Evolutionary conservation across 1,284 basidiomycete species (phyloP), one percentile per base, ranked within the genome.

Genomic region (Microbotryomycetes sp.): DNA sequence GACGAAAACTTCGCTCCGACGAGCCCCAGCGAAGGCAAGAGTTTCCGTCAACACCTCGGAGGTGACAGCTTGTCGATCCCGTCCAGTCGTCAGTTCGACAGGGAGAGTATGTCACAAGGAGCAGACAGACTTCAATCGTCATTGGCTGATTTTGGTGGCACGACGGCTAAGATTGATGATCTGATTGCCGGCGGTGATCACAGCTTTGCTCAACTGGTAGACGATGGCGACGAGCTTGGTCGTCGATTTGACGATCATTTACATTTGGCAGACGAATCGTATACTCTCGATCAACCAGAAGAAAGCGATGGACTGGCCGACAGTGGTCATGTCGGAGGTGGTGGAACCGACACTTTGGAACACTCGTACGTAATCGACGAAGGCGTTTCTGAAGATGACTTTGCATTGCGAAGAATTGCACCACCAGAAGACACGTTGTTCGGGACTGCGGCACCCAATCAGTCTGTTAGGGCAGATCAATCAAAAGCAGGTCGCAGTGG

Each of bases 61-160:
- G 25, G 14, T 46, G n/a, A n/a, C n/a, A n/a, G n/a, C n/a, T n/a
- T n/a, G n/a, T 49, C 46, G 29, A 48, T 59, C 52, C 36, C 25
- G 16, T 14, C 49, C 6, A 32, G 19, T 14, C 15, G 23, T 15
- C 5, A 16, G n/a, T 28, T 14, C 26, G 46, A 28, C 16, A 31
- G 6, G 32, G 25, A 12, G 2, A 32, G 9, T 6, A 25, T 7
- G 2, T 29, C 19, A n/a, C 30, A 32, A 5, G 19, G 30, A 32
- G 16, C 47, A 22, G n/a, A 23, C 1, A 45, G 32, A 14, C n/a
- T 31, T 26, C 42, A 52, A 45, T 53, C 50, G 23, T 56, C 56
- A 49, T 49, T 66, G 28, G 63, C 58, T 31, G 76, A 78, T 60
- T 77, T 76, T 73, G 76, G 76, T 3, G 71, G 72, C 4, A 63